Conservation (phyloP, 306 rosid species). For the Ceratonia siliqua region DNA sequence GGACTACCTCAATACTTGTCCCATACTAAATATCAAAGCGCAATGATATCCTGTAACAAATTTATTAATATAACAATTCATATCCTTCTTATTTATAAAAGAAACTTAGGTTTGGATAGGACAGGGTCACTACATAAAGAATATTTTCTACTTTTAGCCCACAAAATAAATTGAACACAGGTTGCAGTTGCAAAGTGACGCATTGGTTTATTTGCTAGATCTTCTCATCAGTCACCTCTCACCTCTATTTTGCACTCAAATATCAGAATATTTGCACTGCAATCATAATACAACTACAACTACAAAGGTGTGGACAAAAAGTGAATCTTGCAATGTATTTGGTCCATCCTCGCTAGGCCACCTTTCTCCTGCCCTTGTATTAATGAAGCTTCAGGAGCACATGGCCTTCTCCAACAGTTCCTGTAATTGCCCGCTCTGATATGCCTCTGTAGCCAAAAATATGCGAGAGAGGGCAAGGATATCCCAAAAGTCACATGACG, state of each 20-base stretch:
- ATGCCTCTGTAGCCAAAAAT: conserved; percentile 69
- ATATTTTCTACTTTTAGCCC: not conserved
- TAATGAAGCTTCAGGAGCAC: conserved; percentile 60
- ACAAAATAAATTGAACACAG: not conserved
- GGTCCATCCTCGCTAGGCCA: conserved; percentile 20
- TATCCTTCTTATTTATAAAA: too few relatives aligned
- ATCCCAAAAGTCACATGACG: not conserved
- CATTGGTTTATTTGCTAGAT: conserved; percentile 20
- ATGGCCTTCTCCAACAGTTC: conserved; percentile 83
- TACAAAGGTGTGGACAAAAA: not conserved
- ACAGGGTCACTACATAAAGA: not conserved
- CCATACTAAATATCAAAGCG: too few relatives aligned
- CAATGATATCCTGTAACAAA: too few relatives aligned
- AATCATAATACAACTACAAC: conserved; percentile 16
- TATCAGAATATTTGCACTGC: not conserved
- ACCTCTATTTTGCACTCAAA: conserved; percentile 10
- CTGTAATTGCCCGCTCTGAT: conserved; percentile 79
- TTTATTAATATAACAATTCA: too few relatives aligned
- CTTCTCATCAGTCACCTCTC: not conserved
- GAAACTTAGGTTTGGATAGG: too few relatives aligned
- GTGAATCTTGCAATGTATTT: conserved; percentile 24
- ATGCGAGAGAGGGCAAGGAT: not conserved
- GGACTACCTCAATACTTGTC: too few relatives aligned
- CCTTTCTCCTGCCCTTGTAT: conserved; percentile 10
- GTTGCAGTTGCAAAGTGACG: conserved; percentile 15